These are phyloP conservation scores for Phytophthora nicotianae DNA, from an alignment of 352 stramenopile species.

Conservation along the genomic window DNA sequence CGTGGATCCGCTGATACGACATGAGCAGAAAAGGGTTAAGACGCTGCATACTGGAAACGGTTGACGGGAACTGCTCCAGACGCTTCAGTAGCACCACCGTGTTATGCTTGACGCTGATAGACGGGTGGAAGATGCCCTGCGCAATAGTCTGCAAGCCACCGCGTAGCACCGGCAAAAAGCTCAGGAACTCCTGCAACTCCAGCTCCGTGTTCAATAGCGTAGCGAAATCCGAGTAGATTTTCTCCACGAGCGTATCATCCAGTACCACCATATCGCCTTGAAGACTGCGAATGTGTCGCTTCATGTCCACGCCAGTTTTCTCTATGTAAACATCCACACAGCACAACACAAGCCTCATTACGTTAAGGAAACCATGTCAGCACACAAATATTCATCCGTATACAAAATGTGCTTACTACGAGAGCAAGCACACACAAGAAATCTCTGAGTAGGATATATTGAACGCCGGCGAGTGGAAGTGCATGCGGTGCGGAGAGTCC, in stretches of 20 bases:
- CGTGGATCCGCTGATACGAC: constrained; percentile 86
- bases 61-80: constrained; percentile 83
- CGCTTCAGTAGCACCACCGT: constrained; percentile 86
- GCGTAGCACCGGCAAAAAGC: constrained; percentile 75
- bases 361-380: constrained; percentile 53
- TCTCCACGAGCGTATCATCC: constrained; percentile 81
- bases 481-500: constrained; percentile 50
- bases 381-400: constrained; percentile 21
- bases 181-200: constrained; percentile 87
- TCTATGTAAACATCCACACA: constrained; percentile 64
- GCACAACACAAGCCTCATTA: constrained; percentile 20
- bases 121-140: constrained; percentile 86
- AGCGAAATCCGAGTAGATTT: constrained; percentile 85
- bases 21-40: constrained; percentile 86
- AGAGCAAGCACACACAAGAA: constrained; percentile 48
- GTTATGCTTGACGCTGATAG: constrained; percentile 90
- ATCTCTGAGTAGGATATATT: constrained; percentile 78
- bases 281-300: constrained; percentile 79
- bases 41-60: constrained; percentile 61
- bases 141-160: constrained; percentile 82
- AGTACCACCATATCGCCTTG: constrained; percentile 77
- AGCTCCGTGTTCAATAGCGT: constrained; percentile 71
- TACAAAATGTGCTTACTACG: constrained; percentile 30
- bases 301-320: constrained; percentile 80
- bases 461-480: constrained; percentile 72